Conservation (phyloP, 2,329 filamentous ascomycete species). For the Colletotrichum sublineola region DNA sequence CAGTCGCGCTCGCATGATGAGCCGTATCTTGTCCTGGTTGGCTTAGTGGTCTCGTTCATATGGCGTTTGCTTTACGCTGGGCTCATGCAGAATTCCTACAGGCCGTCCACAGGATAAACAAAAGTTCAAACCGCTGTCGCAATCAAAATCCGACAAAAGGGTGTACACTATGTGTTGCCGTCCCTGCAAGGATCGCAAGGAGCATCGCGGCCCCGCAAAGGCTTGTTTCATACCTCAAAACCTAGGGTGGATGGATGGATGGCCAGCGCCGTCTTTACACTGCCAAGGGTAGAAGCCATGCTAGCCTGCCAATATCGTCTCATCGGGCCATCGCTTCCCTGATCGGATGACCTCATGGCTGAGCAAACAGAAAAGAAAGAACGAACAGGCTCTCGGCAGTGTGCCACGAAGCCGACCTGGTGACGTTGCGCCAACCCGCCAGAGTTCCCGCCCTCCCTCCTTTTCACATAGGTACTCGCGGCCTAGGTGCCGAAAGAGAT, state of each 20-base stretch:
- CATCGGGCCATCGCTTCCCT: slow-evolving; percentile 13
- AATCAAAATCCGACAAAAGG: slow-evolving; percentile 1
- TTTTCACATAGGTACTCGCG: neutral
- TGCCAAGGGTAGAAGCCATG: neutral
- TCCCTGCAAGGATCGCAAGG: slow-evolving; percentile 11
- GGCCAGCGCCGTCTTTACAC: slow-evolving; percentile 23
- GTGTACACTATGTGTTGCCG: neutral
- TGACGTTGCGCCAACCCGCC: slow-evolving; percentile 32
- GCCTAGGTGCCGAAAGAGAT: slow-evolving; percentile 10
- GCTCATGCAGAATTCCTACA: slow-evolving; percentile 6
- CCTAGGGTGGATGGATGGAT: neutral
- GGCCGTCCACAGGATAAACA: neutral
- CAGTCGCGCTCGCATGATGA: neutral
- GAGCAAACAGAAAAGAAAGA: neutral
- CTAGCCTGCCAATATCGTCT: slow-evolving; percentile 2
- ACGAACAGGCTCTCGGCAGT: slow-evolving; percentile 11
- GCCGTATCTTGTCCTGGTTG: neutral
- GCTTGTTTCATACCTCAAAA: slow-evolving; percentile 39
- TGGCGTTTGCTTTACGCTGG: too few species aligned
- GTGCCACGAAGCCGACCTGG: slow-evolving; percentile 35
- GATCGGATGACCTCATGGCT: slow-evolving; percentile 38
- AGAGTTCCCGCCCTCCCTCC: slow-evolving; percentile 19
- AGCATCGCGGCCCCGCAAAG: slow-evolving; percentile 23
- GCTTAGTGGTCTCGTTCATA: too few species aligned
- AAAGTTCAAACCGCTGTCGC: neutral